Evolutionary conservation across 306 rosid genomes (phyloP).

Genomic region (Vicia faba): DNA sequence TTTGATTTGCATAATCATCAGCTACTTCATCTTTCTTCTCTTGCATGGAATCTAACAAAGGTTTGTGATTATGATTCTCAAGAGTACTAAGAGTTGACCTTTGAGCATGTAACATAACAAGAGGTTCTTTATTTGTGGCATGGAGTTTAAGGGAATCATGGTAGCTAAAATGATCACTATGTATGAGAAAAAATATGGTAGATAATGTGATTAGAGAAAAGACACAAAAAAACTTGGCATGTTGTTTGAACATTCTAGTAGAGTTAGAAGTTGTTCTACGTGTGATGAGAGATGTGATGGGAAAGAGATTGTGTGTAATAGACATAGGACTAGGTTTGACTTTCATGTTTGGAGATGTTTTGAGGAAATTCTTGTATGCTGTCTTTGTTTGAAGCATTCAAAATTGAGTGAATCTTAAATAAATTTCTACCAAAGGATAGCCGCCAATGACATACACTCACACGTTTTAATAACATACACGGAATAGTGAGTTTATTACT

Average conservation of each 20-base stretch:
- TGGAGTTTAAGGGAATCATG: slow-evolving; percentile 1
- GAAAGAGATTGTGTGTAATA: slow-evolving; percentile 17
- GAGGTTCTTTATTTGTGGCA: slow-evolving; percentile 12
- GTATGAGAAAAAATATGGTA: slow-evolving; percentile 47
- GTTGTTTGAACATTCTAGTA: slow-evolving; percentile 45
- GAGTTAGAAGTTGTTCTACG: slow-evolving; percentile 13
- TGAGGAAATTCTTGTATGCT: not conserved
- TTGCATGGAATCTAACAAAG: slow-evolving; percentile 41
- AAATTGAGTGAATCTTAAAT: slow-evolving; percentile 25
- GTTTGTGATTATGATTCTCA: not conserved
- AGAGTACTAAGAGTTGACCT: slow-evolving; percentile 30
- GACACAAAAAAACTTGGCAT: slow-evolving; percentile 40
- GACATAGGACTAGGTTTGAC: not conserved
- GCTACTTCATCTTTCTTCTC: slow-evolving; percentile 34
- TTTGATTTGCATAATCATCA: slow-evolving; percentile 22
- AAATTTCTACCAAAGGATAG: slow-evolving; percentile 15
- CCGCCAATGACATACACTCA: not conserved
- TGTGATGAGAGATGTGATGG: slow-evolving; percentile 23
- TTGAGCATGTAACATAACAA: slow-evolving; percentile 22
- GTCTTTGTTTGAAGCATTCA: slow-evolving; percentile 43
- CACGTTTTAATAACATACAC: not conserved
- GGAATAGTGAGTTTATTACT: too few species aligned
- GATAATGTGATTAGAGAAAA: slow-evolving; percentile 41
- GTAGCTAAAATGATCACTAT: slow-evolving; percentile 32
- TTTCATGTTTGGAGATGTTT: slow-evolving; percentile 4